These are phyloP conservation scores for Candida nemodendra DNA, from an alignment of 805 yeast species.

Conservation along the genomic window DNA sequence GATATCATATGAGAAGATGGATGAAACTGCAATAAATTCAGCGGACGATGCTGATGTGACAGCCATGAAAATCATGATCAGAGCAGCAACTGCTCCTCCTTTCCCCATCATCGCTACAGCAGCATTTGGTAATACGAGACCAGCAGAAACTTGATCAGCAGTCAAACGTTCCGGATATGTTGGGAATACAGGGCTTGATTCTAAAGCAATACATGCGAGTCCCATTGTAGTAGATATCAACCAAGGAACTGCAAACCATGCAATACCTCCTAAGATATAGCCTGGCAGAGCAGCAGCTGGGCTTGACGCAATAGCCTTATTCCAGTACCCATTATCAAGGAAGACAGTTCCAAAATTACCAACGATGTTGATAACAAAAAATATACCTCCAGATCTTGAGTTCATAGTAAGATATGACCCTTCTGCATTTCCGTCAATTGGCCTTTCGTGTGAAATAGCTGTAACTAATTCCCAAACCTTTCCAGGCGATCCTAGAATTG, in stretches of 20 bases:
- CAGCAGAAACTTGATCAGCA: constrained; percentile 72
- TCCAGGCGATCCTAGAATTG: constrained; percentile 76
- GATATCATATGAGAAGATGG: constrained; percentile 81
- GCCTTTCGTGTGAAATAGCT: constrained; percentile 55
- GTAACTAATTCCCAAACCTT: constrained; percentile 73
- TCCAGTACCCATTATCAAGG: constrained; percentile 32
- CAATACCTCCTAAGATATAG: constrained; percentile 81
- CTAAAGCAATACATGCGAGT: constrained; percentile 74
- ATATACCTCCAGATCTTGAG: constrained; percentile 83
- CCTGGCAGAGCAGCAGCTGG: constrained; percentile 87
- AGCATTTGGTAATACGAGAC: constrained; percentile 73
- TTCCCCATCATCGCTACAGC: constrained; percentile 83
- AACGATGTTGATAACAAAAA: constrained; percentile 82
- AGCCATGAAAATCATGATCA: constrained; percentile 84
- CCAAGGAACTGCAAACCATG: constrained; percentile 91
- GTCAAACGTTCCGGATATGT: constrained; percentile 70
- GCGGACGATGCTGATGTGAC: constrained; percentile 92
- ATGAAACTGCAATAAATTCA: constrained; percentile 83
- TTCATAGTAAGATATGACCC: constrained; percentile 90
- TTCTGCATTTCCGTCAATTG: constrained; percentile 75
- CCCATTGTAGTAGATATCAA: constrained; percentile 84
- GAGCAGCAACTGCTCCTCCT: constrained; percentile 84
- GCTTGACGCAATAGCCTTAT: constrained; percentile 48
- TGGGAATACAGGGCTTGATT: constrained; percentile 70
- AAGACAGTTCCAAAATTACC: constrained; percentile 56